Percentiles rank a stretch among this genome's conserved stretches.
phyloP scores from a whole-genome alignment of 306 rosid species.

The Acacia crassicarpa region DNA sequence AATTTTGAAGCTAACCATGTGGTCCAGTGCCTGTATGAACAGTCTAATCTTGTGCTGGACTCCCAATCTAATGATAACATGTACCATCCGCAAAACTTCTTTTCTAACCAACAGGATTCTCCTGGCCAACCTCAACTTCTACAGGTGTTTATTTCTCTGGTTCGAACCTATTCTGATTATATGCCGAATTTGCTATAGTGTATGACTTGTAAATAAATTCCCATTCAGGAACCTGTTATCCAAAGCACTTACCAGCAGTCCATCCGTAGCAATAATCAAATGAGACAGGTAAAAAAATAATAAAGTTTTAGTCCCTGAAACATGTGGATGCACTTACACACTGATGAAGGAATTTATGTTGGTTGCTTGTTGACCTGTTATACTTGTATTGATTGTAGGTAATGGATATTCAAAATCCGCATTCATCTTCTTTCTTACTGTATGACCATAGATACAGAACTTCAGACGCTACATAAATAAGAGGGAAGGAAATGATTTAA shows the following conservation, averaged over 20 bases:
- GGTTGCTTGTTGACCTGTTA: slow-evolving; percentile 25
- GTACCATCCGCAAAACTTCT: slow-evolving; percentile 46
- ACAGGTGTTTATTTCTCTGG: slow-evolving; percentile 43
- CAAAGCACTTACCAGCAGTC: slow-evolving; percentile 46
- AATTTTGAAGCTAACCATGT: slow-evolving; percentile 52
- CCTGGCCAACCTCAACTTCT: slow-evolving; percentile 52
- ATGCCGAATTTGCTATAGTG: background rate
- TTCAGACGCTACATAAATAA: slow-evolving; percentile 34
- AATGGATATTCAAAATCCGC: slow-evolving; percentile 54
- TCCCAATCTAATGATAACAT: slow-evolving; percentile 46
- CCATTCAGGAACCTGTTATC: slow-evolving; percentile 48
- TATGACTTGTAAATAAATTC: slow-evolving; percentile 28
- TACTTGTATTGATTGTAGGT: slow-evolving; percentile 45
- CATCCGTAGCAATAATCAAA: slow-evolving; percentile 44
- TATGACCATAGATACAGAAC: slow-evolving; percentile 49
- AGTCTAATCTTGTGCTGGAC: slow-evolving; percentile 43
- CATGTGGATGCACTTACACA: background rate
- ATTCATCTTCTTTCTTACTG: slow-evolving; percentile 53
- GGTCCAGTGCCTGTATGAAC: slow-evolving; percentile 52
- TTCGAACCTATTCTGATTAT: background rate
- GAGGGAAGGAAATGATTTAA: slow-evolving; percentile 30
- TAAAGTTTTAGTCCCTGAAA: background rate
- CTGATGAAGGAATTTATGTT: background rate
- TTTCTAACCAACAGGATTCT: slow-evolving; percentile 52
- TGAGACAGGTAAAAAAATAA: slow-evolving; percentile 45